Percentiles rank a stretch among this genome's conserved stretches.
Evolutionary conservation across 257 asterid genomes (phyloP).

Genomic region (Nicotiana paniculata): DNA sequence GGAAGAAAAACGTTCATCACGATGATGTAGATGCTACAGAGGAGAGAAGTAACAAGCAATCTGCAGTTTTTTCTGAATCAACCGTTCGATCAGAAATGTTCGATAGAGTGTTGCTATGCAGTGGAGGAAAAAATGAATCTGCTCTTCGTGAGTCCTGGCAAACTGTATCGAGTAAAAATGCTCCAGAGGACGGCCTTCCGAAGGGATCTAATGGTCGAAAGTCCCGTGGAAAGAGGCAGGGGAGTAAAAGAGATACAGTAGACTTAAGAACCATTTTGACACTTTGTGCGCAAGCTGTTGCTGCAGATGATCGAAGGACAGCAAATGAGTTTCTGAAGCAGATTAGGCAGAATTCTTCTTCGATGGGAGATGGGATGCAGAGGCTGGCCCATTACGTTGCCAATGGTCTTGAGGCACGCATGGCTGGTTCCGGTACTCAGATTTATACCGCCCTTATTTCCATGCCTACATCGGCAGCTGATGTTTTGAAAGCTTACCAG

Average conservation of each 20-base stretch:
- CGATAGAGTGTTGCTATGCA: conserved; percentile 64
- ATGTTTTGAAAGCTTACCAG: conserved; percentile 38
- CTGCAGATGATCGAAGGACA: conserved; percentile 55
- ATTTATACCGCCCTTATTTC: conserved; percentile 26
- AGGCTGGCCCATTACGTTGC: conserved; percentile 34
- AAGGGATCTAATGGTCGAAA: conserved; percentile 45
- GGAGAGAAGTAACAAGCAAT: conserved; percentile 47
- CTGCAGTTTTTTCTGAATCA: conserved; percentile 53
- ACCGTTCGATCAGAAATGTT: conserved; percentile 49
- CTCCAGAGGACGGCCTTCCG: conserved; percentile 13
- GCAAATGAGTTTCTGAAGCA: conserved; percentile 62
- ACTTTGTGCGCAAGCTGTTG: conserved; percentile 80
- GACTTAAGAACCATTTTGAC: conserved; percentile 64
- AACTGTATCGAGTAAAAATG: conserved; percentile 34
- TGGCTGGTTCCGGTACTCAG: conserved; percentile 44
- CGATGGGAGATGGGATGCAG: conserved; percentile 38
- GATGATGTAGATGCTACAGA: conserved; percentile 23
- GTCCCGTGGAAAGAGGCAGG: conserved; percentile 44
- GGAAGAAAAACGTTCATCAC: conserved; percentile 48
- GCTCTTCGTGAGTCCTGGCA: conserved; percentile 61
- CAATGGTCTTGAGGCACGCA: conserved; percentile 38
- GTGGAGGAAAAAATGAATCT: conserved; percentile 56
- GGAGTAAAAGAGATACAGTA: conserved; percentile 38
- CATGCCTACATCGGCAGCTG: conserved; percentile 30
- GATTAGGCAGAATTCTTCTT: conserved; percentile 49